Base-by-base conservation (phyloP, 306 rosid species). In the Styphnolobium japonicum region DNA sequence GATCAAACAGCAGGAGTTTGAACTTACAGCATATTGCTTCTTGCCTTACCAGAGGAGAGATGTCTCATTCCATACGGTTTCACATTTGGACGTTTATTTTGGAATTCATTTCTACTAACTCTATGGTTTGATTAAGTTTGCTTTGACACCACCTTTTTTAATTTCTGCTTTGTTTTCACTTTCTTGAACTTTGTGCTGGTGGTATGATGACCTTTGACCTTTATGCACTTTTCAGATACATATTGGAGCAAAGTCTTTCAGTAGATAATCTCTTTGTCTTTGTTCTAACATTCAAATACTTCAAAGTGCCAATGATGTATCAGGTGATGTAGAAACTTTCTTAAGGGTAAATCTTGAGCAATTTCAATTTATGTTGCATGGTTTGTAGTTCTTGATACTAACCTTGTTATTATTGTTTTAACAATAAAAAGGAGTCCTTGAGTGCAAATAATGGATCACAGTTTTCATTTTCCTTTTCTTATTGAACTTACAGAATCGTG, bases 201-300 rank as follows among this genome's bases (percentile, higher is more conserved):
- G 22, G 45, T 37, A 37, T 18, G 15, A 7, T 81, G 81, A 46
- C 71, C 36, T 31, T 33, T 56, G 46, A 53, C 57, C 48, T 77
- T 52, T 71, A 14, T 85, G 64, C 49, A 45, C 73, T 68, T 65
- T 67, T 58, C 87, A 95, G 98, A 82, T 95, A 95, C 76, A 65
- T 95, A 51, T 85, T 92, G 88, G 98, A 95, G 90, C 98, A 95
- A 82, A 95, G 98, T 84, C 89, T 95, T 85, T 95, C 97, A 4
- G 98, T 95, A 73, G 99, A 95, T 77, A 92, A 95, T 74, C 90
- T 95, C 57, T 95, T 91, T 81, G 93, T 95, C 82, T 95, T 95
- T 86, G 97, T 93, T 91, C 81, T 93, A 73, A 74, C 91, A 79
- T 95, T 95, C 88, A 95, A 90, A 69, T 95, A 90, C 86, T 93